Evolutionary conservation across 495 filamentous ascomycete genomes (phyloP).

Genomic region (Viridothelium virens): DNA sequence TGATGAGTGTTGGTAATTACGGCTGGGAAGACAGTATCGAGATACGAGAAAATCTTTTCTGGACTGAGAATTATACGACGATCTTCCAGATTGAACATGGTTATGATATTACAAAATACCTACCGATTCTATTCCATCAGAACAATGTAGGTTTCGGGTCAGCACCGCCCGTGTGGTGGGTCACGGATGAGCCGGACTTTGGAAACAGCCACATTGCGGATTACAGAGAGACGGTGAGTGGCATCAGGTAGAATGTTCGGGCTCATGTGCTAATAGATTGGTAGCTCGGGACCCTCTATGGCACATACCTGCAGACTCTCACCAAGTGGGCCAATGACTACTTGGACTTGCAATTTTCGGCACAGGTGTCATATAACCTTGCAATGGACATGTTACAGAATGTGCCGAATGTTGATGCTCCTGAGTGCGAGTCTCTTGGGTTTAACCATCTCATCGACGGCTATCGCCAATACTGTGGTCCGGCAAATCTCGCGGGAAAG

Average conservation of each 20-base stretch:
- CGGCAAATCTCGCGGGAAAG: slow-evolving; percentile 31
- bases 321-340: slow-evolving; percentile 30
- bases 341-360: slow-evolving; percentile 32
- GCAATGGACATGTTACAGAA: slow-evolving; percentile 39
- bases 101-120: slow-evolving; percentile 26
- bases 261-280: neutral
- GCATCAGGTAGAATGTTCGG: neutral
- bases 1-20: slow-evolving; percentile 31
- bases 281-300: slow-evolving; percentile 32
- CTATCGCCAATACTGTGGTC: slow-evolving; percentile 43
- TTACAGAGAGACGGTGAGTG: slow-evolving; percentile 26
- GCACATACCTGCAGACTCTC: slow-evolving; percentile 32
- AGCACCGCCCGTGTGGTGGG: slow-evolving; percentile 13
- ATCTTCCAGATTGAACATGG: slow-evolving; percentile 6
- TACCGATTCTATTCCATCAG: slow-evolving; percentile 37
- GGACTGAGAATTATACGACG: slow-evolving; percentile 6
- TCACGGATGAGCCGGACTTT: slow-evolving; percentile 24
- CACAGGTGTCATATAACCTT: slow-evolving; percentile 44
- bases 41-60: slow-evolving; percentile 14
- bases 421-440: slow-evolving; percentile 43
- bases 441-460: slow-evolving; percentile 40
- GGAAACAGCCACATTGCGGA: slow-evolving; percentile 26
- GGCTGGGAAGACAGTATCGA: slow-evolving; percentile 44
- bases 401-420: slow-evolving; percentile 39
- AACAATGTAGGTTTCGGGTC: slow-evolving; percentile 21